phyloP scores from a whole-genome alignment of 306 rosid species.

The Prunus dulcis region DNA sequence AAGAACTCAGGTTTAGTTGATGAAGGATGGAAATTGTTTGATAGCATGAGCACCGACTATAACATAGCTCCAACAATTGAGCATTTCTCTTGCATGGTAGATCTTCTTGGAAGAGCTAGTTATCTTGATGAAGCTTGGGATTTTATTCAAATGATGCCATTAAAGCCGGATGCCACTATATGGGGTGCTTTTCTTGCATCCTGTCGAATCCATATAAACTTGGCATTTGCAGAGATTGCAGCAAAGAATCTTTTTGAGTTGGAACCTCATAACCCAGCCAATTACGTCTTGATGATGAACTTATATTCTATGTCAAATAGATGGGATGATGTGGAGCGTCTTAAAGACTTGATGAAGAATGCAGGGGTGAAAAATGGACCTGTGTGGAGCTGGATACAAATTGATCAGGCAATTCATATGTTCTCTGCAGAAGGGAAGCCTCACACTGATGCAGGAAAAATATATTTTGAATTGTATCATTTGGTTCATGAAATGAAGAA shows the following conservation, averaged over 20 bases:
- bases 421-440: constrained; percentile 55
- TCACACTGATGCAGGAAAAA: constrained; percentile 53
- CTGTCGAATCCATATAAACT: constrained; percentile 42
- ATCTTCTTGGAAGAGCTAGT: constrained; percentile 68
- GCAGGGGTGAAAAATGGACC: constrained; percentile 33
- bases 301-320: constrained; percentile 48
- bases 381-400: constrained; percentile 73
- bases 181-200: constrained; percentile 74
- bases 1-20: constrained; percentile 61
- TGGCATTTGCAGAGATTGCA: constrained; percentile 55
- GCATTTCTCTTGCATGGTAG: constrained; percentile 77
- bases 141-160: constrained; percentile 52
- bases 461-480: constrained; percentile 57
- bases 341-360: constrained; percentile 38
- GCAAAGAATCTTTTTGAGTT: constrained; percentile 49
- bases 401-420: constrained; percentile 43
- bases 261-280: constrained; percentile 63
- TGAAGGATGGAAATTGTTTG: constrained; percentile 69
- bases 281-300: constrained; percentile 60
- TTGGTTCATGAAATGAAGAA: constrained; percentile 47
- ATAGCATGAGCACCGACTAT: constrained; percentile 54
- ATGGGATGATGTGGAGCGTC: constrained; percentile 58
- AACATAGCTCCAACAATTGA: constrained; percentile 55
- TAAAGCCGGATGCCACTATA: constrained; percentile 53
- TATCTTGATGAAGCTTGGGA: constrained; percentile 75